phyloP scores from a whole-genome alignment of 2,329 filamentous ascomycete species.

The Cladosporium austrohemisphaericum region DNA sequence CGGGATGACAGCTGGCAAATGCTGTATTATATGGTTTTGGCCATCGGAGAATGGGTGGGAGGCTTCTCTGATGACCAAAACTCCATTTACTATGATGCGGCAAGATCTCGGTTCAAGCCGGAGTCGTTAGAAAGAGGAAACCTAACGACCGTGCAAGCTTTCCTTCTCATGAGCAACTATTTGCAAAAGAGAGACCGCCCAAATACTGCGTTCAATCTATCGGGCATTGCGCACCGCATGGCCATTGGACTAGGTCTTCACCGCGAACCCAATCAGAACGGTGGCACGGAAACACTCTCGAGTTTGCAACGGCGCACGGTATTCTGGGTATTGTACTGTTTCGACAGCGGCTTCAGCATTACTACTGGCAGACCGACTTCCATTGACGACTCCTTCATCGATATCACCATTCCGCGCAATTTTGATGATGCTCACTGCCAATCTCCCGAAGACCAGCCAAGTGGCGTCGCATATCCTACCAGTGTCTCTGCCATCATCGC shows the following conservation, averaged over 20 bases:
- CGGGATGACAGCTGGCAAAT: slow-evolving; percentile 15
- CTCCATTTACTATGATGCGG: slow-evolving; percentile 17
- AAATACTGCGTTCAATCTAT: slow-evolving; percentile 50
- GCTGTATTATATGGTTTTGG: slow-evolving; percentile 19
- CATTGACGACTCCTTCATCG: slow-evolving; percentile 18
- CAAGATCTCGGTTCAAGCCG: slow-evolving; percentile 6
- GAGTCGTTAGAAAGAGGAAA: slow-evolving; percentile 2
- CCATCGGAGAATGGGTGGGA: slow-evolving; percentile 19
- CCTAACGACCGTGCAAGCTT: slow-evolving; percentile 19
- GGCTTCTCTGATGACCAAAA: slow-evolving; percentile 13
- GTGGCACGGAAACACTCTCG: slow-evolving; percentile 3
- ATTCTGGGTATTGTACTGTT: slow-evolving; percentile 30
- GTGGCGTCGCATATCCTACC: slow-evolving; percentile 19
- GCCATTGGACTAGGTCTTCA: slow-evolving; percentile 49
- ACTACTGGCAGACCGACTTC: slow-evolving; percentile 30
- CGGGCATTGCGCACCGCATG: slow-evolving; percentile 50
- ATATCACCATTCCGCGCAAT: slow-evolving; percentile 18
- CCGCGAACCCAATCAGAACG: slow-evolving; percentile 37
- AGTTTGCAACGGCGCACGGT: slow-evolving; percentile 16
- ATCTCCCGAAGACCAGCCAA: slow-evolving; percentile 11
- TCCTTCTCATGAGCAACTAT: slow-evolving; percentile 40
- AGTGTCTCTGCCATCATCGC: slow-evolving; percentile 21
- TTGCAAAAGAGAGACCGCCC: slow-evolving; percentile 50
- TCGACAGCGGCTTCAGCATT: slow-evolving; percentile 32
- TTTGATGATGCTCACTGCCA: neutral